These are phyloP conservation scores for Ceratocystiopsis minuta DNA, from an alignment of 2,329 filamentous ascomycete species.

Conservation along the genomic window DNA sequence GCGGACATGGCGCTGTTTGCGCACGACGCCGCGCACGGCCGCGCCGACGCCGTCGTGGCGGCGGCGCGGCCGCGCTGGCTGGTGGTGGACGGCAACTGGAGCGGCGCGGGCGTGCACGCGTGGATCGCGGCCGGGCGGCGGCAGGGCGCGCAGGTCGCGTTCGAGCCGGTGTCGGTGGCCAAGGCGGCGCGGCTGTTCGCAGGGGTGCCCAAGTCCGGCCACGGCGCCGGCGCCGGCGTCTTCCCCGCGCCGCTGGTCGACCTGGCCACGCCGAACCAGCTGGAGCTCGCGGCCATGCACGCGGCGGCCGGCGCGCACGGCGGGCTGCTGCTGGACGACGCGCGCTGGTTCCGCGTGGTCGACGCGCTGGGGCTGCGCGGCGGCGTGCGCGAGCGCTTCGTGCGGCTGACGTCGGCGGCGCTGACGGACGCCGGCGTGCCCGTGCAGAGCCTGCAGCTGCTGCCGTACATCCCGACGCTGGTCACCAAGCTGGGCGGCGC, in stretches of 20 bases:
- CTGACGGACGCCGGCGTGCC: slow-evolving; percentile 70
- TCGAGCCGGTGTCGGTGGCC: slow-evolving; percentile 73
- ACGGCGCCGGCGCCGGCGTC: slow-evolving; percentile 9
- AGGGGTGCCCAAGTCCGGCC: background rate
- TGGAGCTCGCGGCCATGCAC: slow-evolving; percentile 71
- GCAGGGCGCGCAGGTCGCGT: slow-evolving; percentile 42
- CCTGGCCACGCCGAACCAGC: slow-evolving; percentile 64
- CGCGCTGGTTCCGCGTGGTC: slow-evolving; percentile 63
- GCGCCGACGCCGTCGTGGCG: slow-evolving; percentile 43
- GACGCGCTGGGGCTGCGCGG: slow-evolving; percentile 58
- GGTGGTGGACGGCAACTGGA: slow-evolving; percentile 80
- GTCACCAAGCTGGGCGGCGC: slow-evolving; percentile 64
- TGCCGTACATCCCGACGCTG: slow-evolving; percentile 75
- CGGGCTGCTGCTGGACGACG: slow-evolving; percentile 43
- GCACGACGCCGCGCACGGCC: slow-evolving; percentile 26
- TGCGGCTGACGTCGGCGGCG: slow-evolving; percentile 43
- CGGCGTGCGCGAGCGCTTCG: slow-evolving; percentile 49
- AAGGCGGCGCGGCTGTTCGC: slow-evolving; percentile 59
- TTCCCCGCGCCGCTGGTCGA: slow-evolving; percentile 49
- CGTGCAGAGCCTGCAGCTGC: slow-evolving; percentile 63
- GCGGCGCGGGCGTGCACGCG: slow-evolving; percentile 40
- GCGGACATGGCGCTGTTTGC: slow-evolving; percentile 77
- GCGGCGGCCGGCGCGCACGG: slow-evolving; percentile 40
- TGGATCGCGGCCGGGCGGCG: slow-evolving; percentile 32
- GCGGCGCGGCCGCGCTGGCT: slow-evolving; percentile 51